A percentile compares a stretch with the other conserved stretches of the same genome.
These are phyloP conservation scores for Coffea eugenioides DNA, from an alignment of 257 asterid genomes.

Conservation along the genomic window DNA sequence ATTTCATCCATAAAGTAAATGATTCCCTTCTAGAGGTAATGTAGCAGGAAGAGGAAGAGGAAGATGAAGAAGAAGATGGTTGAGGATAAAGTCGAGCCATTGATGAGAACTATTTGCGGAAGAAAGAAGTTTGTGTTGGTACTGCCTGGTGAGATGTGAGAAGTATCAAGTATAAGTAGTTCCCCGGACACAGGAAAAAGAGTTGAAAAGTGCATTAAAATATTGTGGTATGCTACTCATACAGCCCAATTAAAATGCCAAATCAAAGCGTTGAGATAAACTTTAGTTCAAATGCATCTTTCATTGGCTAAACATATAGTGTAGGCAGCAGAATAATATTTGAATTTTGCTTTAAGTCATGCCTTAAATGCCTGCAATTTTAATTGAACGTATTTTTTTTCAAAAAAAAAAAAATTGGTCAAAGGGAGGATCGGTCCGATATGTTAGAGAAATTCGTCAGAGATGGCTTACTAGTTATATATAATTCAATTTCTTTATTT, in stretches of 20 bases:
- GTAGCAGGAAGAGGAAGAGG: constrained; percentile 16
- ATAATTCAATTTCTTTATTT: not conserved
- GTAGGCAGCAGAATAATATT: not conserved
- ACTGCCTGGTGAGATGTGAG: not conserved
- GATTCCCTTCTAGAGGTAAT: constrained; percentile 38
- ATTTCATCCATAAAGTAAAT: constrained; percentile 72
- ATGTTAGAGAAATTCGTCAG: not conserved
- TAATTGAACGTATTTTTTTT: not conserved
- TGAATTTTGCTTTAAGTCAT: not conserved
- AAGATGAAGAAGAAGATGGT: constrained; percentile 12
- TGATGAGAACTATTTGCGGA: not conserved
- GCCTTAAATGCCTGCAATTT: constrained; percentile 3
- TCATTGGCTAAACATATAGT: not conserved
- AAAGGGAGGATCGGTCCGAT: not conserved
- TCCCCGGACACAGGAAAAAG: not conserved
- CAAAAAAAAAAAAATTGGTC: not conserved
- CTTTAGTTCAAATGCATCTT: constrained; percentile 8
- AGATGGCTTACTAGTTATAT: not conserved
- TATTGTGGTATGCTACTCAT: not conserved
- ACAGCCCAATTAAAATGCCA: not conserved
- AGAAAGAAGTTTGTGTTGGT: not conserved
- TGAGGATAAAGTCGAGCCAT: constrained; percentile 51
- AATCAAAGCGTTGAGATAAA: constrained; percentile 3
- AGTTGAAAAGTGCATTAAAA: not conserved
- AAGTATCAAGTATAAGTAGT: not conserved